Evolutionary conservation across 306 rosid genomes (phyloP).

Genomic region (barrel medic (Medicago truncatula)): DNA sequence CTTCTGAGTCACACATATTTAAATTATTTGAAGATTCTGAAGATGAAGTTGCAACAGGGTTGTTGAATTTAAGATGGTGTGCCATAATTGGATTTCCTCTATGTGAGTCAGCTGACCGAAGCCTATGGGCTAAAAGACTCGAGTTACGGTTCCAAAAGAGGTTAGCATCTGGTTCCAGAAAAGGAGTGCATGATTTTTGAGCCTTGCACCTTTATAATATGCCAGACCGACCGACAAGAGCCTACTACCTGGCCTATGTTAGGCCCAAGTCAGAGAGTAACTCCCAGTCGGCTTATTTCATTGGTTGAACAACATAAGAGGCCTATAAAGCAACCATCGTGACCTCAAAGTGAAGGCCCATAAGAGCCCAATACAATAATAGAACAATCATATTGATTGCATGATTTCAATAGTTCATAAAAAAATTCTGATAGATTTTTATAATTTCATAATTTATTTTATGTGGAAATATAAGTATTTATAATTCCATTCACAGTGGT

Average conservation of each 20-base stretch:
- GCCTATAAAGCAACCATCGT: no score
- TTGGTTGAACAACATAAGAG: no score
- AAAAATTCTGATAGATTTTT: no score
- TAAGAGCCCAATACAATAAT: no score
- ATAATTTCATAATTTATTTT: no score
- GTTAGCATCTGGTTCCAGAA: slow-evolving; percentile 19
- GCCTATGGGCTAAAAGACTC: slow-evolving; percentile 75
- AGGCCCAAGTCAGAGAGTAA: no score
- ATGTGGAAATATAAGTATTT: no score
- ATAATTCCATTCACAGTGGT: no score
- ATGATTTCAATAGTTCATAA: no score
- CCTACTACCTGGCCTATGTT: background rate
- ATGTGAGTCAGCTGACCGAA: slow-evolving; percentile 59
- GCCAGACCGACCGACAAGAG: background rate
- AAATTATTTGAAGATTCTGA: slow-evolving; percentile 60
- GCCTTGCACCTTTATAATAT: background rate
- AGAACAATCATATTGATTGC: no score
- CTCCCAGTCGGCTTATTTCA: no score
- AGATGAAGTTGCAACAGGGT: slow-evolving; percentile 60
- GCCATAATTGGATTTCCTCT: slow-evolving; percentile 66
- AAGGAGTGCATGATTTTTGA: slow-evolving; percentile 9
- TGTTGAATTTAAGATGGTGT: slow-evolving; percentile 82
- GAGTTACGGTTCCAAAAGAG: slow-evolving; percentile 30
- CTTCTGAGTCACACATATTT: slow-evolving; percentile 56
- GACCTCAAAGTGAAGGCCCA: no score